A percentile compares a stretch with the other conserved stretches of the same genome.
Evolutionary conservation across 306 rosid species (phyloP).

Genomic region (Vigna angularis): DNA sequence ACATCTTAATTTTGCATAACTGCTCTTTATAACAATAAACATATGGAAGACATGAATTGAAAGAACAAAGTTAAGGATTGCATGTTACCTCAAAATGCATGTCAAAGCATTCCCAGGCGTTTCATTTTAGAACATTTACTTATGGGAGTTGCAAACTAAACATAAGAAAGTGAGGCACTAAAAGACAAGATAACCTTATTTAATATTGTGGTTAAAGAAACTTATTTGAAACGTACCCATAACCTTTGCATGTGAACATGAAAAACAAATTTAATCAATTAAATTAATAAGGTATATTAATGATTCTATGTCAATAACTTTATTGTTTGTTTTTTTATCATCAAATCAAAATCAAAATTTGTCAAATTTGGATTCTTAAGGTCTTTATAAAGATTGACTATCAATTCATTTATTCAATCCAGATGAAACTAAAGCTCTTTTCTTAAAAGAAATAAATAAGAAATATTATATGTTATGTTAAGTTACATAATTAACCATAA

Average conservation of each 20-base stretch:
- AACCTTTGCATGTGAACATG: too few relatives aligned
- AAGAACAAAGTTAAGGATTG: too few relatives aligned
- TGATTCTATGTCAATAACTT: not conserved
- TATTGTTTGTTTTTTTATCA: not conserved
- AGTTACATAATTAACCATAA: too few relatives aligned
- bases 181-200: too few relatives aligned
- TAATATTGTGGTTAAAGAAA: too few relatives aligned
- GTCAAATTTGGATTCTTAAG: conserved; percentile 16
- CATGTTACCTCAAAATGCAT: not conserved
- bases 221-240: too few relatives aligned
- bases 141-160: not conserved
- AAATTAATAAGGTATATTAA: too few relatives aligned
- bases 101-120: not conserved
- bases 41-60: not conserved
- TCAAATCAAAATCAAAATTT: not conserved
- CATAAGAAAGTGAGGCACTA: not conserved
- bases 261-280: not conserved
- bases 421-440: not conserved
- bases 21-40: not conserved
- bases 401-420: not conserved
- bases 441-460: not conserved
- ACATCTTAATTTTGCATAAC: conserved; percentile 27
- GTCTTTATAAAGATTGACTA: not conserved
- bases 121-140: not conserved
- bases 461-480: too few relatives aligned